Base-by-base conservation (phyloP, 257 asterid genomes). In the Penstemon newberryi region DNA sequence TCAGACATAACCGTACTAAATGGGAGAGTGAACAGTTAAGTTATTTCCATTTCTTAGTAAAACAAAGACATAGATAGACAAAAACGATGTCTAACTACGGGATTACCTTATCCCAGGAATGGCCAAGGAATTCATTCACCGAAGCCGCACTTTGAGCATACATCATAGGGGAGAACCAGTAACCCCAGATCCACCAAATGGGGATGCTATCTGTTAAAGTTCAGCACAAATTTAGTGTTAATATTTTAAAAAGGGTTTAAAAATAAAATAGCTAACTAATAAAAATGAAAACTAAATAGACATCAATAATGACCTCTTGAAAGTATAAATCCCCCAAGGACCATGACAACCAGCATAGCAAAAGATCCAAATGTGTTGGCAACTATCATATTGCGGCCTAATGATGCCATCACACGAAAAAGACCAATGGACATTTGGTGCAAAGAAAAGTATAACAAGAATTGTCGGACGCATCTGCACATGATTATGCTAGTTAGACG, bases 131-230 rank as follows among this genome's bases (percentile, higher is more conserved):
- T 77, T 92, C 98, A 67, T 92, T 92, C 12, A 88, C 97, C 8
- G 91, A 83, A 80, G 87, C 83, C 38, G 98, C 96, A 79, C 81
- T 90, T 71, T 90, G 97, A 53, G 90, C 96, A 78, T 90, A 92
- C 95, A 85, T 92, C 90, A 92, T 77, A 5, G 98, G 98, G 49
- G 97, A 92, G 71, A 83, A 37, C 97, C 97, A 92, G 82, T 87
- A 92, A 78, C 97, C 97, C 98, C 98, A 92, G 45, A 90, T 88
- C 96, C 97, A 90, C 98, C 97, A 92, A 75, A 77, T 75, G 8
- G 95, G 92, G 55, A 87, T 85, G 82, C 89, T 80, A 83, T 87
- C 95, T 87, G 84, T 70, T 60, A 42, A 40, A 11, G 56, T 7
- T 63, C 54, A 72, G 68, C 62, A 60, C 45, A 63, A 63, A 65